Conservation (phyloP, 2,329 filamentous ascomycete species). For the Fusarium tjaetaba region DNA sequence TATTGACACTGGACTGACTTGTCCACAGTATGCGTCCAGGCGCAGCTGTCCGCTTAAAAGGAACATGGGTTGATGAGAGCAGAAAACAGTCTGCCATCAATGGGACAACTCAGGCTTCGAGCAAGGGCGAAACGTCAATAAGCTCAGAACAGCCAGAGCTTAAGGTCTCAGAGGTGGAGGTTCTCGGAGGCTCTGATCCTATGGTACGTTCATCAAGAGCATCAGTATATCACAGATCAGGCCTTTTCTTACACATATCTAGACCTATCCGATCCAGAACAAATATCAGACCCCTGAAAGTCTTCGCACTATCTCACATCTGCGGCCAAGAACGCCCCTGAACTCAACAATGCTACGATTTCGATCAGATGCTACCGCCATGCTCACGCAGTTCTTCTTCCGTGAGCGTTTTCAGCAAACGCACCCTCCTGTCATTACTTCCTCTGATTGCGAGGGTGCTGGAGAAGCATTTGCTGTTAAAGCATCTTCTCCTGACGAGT, state of each 20-base stretch:
- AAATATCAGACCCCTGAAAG: slow-evolving; percentile 94
- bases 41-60: slow-evolving; percentile 79
- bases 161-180: slow-evolving; percentile 72
- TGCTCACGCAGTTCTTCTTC: slow-evolving; percentile 80
- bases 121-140: neutral
- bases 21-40: slow-evolving; percentile 78
- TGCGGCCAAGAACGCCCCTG: slow-evolving; percentile 82
- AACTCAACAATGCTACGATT: slow-evolving; percentile 84
- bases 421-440: slow-evolving; percentile 93
- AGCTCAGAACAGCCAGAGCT: slow-evolving; percentile 65
- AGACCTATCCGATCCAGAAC: slow-evolving; percentile 95
- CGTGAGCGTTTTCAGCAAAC: slow-evolving; percentile 79
- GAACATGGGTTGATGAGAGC: slow-evolving; percentile 69
- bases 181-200: slow-evolving; percentile 82
- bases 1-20: slow-evolving; percentile 42
- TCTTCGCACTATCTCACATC: slow-evolving; percentile 86
- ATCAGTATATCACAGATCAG: neutral
- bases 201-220: slow-evolving; percentile 65
- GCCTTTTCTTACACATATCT: slow-evolving; percentile 19
- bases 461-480: slow-evolving; percentile 88
- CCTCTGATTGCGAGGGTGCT: slow-evolving; percentile 95
- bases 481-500: slow-evolving; percentile 58
- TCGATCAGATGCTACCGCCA: slow-evolving; percentile 80
- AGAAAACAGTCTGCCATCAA: neutral
- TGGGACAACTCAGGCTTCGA: neutral